A percentile compares a stretch with the other conserved stretches of the same genome.
These are phyloP conservation scores for Arabidopsis thaliana DNA, from an alignment of 345 rosid genomes.

Conservation along the genomic window TAIR10.1 NC_003076.8:18220001-18220500, in stretches of 20 bases:
- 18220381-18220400: conserved; percentile 23
- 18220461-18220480: conserved; percentile 45
- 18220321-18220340: not conserved
- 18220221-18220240: not conserved
- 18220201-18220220: not conserved
- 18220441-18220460: conserved; percentile 32
- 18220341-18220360: not conserved
- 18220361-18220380: not conserved
- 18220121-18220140: not conserved
- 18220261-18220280: not conserved
- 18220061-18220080: not conserved
- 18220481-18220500: conserved; percentile 40
- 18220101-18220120: not conserved
- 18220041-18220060: not conserved
- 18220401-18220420: not conserved
- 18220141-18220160: not conserved
- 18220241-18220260: not conserved
- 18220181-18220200: not conserved
- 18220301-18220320: conserved; percentile 1
- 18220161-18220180: not conserved
- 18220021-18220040: not conserved
- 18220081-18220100: not conserved
- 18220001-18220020: not conserved
- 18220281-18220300: not conserved
- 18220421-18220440: not conserved